phyloP scores from a whole-genome alignment of 148 eudicot genomes.

The Nyssa sinensis region DNA sequence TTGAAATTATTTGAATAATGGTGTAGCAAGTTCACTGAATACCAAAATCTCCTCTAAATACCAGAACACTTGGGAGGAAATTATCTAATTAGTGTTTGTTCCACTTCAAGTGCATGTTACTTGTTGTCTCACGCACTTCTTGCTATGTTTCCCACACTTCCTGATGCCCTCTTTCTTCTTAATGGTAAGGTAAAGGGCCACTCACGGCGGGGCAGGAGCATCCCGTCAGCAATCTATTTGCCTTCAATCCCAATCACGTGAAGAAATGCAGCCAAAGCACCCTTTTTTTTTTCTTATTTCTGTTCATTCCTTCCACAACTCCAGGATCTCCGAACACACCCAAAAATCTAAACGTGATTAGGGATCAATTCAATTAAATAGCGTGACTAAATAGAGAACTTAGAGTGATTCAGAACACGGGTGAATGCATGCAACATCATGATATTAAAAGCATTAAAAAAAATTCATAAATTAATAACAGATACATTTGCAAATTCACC shows the following conservation, averaged over 20 bases:
- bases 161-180: background rate
- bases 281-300: background rate
- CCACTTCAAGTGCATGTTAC: background rate
- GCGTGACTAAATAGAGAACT: no score
- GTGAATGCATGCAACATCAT: no score
- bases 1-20: no score
- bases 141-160: background rate
- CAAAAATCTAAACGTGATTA: background rate
- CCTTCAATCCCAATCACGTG: constrained; percentile 4
- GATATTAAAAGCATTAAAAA: no score
- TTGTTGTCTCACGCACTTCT: background rate
- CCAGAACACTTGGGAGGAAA: background rate
- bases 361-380: background rate
- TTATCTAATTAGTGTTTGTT: background rate
- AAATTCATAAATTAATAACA: background rate
- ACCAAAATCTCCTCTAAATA: background rate
- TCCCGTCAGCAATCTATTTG: background rate
- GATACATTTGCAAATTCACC: background rate
- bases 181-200: background rate
- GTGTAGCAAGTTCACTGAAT: background rate
- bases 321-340: constrained; percentile 1
- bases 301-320: background rate
- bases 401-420: background rate
- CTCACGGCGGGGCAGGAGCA: background rate
- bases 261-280: background rate